These are phyloP conservation scores for Leccinum broughii DNA, from an alignment of 768 basidiomycete species.

Conservation along the genomic window DNA sequence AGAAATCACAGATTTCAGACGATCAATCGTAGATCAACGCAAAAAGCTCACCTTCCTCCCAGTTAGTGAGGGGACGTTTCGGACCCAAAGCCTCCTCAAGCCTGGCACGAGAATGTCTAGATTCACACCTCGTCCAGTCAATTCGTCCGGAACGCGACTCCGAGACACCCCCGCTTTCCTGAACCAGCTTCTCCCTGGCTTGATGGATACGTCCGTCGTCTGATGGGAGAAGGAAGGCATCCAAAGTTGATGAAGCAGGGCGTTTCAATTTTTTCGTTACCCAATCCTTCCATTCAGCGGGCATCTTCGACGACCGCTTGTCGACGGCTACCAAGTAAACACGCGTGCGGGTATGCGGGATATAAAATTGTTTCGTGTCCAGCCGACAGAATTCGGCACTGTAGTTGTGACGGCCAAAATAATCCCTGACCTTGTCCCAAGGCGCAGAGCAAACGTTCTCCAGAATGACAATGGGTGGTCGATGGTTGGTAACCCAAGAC, in stretches of 20 bases:
- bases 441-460: slow-evolving; percentile 95
- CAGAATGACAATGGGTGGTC: slow-evolving; percentile 88
- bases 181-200: slow-evolving; percentile 81
- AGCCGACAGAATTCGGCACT: slow-evolving; percentile 68
- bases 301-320: slow-evolving; percentile 56
- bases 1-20: neutral
- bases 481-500: slow-evolving; percentile 83
- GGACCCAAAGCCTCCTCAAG: slow-evolving; percentile 80
- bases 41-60: slow-evolving; percentile 76
- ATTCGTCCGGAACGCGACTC: slow-evolving; percentile 72
- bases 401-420: slow-evolving; percentile 76
- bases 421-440: slow-evolving; percentile 73
- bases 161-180: slow-evolving; percentile 54
- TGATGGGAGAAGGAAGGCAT: slow-evolving; percentile 86
- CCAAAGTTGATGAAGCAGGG: slow-evolving; percentile 85
- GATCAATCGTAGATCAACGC: neutral
- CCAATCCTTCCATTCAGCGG: slow-evolving; percentile 65
- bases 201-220: slow-evolving; percentile 92
- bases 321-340: slow-evolving; percentile 85
- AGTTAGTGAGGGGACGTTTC: slow-evolving; percentile 85
- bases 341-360: slow-evolving; percentile 92
- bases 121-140: slow-evolving; percentile 93
- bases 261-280: slow-evolving; percentile 67
- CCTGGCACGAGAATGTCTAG: slow-evolving; percentile 84
- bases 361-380: slow-evolving; percentile 89